A percentile compares a stretch with the other conserved stretches of the same genome.
phyloP scores from a whole-genome alignment of 1,284 basidiomycete species.

The Pyrrhoderma lamaoense region DNA sequence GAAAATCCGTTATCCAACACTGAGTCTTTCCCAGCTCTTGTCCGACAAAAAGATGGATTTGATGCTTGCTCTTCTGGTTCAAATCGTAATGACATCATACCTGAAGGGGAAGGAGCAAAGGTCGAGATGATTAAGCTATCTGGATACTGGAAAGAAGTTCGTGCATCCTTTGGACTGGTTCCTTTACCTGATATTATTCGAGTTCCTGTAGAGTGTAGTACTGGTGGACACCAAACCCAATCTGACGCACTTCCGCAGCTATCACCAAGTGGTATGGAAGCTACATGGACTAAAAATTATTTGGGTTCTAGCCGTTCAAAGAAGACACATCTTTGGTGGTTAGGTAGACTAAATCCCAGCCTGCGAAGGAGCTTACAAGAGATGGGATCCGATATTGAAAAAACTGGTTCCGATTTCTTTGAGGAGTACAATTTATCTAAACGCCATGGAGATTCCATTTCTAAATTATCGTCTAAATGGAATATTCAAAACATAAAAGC shows the following conservation, averaged over 20 bases:
- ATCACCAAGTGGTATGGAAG: too few species aligned
- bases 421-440: neutral
- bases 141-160: slow-evolving; percentile 28
- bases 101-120: neutral
- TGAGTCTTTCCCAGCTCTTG: too few species aligned
- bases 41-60: too few species aligned
- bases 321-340: neutral
- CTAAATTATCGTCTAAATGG: too few species aligned
- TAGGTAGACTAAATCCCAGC: slow-evolving; percentile 2
- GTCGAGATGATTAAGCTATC: slow-evolving; percentile 15
- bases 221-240: neutral
- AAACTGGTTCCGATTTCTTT: neutral
- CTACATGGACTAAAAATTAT: too few species aligned
- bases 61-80: too few species aligned
- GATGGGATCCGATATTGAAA: neutral
- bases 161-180: slow-evolving; percentile 25
- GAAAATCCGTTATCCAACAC: too few species aligned
- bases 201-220: slow-evolving; percentile 1
- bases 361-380: neutral
- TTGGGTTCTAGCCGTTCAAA: too few species aligned
- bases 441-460: too few species aligned
- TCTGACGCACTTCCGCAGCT: too few species aligned
- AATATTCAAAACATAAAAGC: too few species aligned
- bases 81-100: neutral
- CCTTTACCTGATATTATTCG: slow-evolving; percentile 18